Evolutionary conservation across 2,329 filamentous ascomycete genomes (phyloP).

Genomic region (Pyrenophora teres): DNA sequence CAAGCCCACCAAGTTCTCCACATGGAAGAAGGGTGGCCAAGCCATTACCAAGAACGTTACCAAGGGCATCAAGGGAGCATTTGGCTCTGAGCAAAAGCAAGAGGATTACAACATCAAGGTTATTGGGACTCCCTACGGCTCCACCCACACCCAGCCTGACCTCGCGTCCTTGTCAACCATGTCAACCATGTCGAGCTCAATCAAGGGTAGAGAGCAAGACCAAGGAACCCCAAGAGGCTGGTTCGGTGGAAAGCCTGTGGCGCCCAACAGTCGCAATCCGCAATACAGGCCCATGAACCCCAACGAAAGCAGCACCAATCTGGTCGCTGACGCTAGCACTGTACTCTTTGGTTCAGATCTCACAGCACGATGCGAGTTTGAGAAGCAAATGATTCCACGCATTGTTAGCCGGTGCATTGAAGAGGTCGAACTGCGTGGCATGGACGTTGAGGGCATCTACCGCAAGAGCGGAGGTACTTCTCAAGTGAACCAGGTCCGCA

Average conservation of each 20-base stretch:
- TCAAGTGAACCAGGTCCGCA: slow-evolving; percentile 86
- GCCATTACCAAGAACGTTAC: slow-evolving; percentile 92
- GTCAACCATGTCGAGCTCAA: slow-evolving; percentile 37
- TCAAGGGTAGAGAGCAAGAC: slow-evolving; percentile 36
- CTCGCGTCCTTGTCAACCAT: slow-evolving; percentile 9
- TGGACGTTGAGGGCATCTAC: slow-evolving; percentile 98
- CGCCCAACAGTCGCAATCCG: slow-evolving; percentile 13
- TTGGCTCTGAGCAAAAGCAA: slow-evolving; percentile 65
- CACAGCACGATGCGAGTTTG: slow-evolving; percentile 80
- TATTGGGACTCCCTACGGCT: slow-evolving; percentile 53
- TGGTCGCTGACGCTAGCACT: slow-evolving; percentile 42
- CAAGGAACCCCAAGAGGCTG: slow-evolving; percentile 35
- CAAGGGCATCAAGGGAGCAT: slow-evolving; percentile 91
- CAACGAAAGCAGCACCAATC: slow-evolving; percentile 52
- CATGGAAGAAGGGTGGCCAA: slow-evolving; percentile 97
- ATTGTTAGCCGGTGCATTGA: slow-evolving; percentile 94
- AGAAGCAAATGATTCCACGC: slow-evolving; percentile 85
- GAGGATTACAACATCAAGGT: slow-evolving; percentile 57
- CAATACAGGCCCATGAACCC: slow-evolving; percentile 42
- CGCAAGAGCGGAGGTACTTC: slow-evolving; percentile 94
- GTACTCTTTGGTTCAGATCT: slow-evolving; percentile 89
- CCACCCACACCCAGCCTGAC: slow-evolving; percentile 43
- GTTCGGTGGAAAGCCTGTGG: slow-evolving; percentile 38
- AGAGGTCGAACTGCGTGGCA: slow-evolving; percentile 92
- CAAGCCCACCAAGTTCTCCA: slow-evolving; percentile 95